Conservation (phyloP, 371 early-diverging fungal genomes). For the Syncephalastrum contaminatum region DNA sequence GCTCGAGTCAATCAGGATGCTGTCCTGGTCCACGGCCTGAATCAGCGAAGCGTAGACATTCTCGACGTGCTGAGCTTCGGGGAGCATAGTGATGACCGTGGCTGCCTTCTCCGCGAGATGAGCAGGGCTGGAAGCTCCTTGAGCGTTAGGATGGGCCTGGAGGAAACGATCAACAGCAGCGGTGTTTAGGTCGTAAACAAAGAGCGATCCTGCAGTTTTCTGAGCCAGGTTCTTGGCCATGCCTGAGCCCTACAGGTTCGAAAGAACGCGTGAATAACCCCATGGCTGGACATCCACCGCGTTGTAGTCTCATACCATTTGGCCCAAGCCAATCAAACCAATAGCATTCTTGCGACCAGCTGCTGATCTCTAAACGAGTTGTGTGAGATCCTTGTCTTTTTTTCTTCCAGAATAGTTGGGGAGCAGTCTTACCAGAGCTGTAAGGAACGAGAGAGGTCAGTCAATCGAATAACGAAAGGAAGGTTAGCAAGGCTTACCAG, state of each 20-base stretch:
- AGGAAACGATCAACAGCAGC: slow-evolving; percentile 54
- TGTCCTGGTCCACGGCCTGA: slow-evolving; percentile 42
- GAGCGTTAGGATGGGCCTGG: slow-evolving; percentile 43
- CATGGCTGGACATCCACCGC: background rate
- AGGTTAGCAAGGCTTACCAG: no score
- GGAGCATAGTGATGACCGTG: slow-evolving; percentile 93
- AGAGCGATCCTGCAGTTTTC: slow-evolving; percentile 56
- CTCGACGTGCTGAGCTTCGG: slow-evolving; percentile 78
- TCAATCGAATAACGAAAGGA: no score
- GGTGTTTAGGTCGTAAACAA: slow-evolving; percentile 74
- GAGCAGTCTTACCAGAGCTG: no score
- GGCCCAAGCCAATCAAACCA: slow-evolving; percentile 95
- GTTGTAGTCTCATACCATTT: slow-evolving; percentile 67
- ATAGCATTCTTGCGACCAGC: slow-evolving; percentile 34
- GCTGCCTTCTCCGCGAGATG: slow-evolving; percentile 74
- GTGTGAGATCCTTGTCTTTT: background rate
- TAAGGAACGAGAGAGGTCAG: no score
- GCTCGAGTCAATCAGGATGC: slow-evolving; percentile 84
- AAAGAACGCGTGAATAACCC: background rate
- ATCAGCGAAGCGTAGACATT: slow-evolving; percentile 75
- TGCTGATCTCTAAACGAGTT: no score
- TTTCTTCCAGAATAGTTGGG: no score
- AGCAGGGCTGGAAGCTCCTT: slow-evolving; percentile 54
- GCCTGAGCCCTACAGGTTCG: slow-evolving; percentile 56
- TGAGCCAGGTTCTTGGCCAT: slow-evolving; percentile 89